Base-by-base conservation (phyloP, 2,329 filamentous ascomycete species). In the Fusarium fracticaudum region DNA sequence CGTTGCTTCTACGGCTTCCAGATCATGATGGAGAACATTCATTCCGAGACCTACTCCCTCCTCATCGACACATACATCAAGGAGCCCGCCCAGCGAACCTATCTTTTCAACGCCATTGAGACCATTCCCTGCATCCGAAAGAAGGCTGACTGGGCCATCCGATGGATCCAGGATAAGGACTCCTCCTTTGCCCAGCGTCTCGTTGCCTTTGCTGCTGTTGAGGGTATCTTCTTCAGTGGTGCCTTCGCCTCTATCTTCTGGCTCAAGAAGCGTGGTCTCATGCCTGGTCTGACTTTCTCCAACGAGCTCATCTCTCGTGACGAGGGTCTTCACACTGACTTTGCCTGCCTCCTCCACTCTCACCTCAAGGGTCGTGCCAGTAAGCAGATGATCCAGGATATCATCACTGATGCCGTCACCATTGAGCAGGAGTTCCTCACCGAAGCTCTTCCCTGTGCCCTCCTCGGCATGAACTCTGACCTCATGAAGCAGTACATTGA, bases 1-100 rank as follows among this genome's bases (percentile, higher is more conserved):
- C 95, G 96, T 80, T 99, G 96, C 91, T 99, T 99, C 90, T 99
- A 99, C 85, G 96, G 96, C 75, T 99, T 99, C 91, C 96, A 99
- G 88, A 98, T 98, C 88, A 99, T 99, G 96, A 98, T 99, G 94
- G 96, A 99, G 90, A 99, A 99, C 87, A 98, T 99, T 81, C 96
- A 99, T 90, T 98, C 96, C 22, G 96, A 99, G 88, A 99, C 96
- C 62, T 99, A 99, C 90, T 98, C 96, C 26, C 92, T 99, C 41
- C 92, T 99, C 82, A 99, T 99, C 83, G 96, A 99, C 84, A 98
- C 96, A 73, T 99, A 99, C 86, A 97, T 99, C 87, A 98, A 97
- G 89, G 96, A 99, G 88, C 93, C 94, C 73, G 93, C 93, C 83
- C 96, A 99, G 88, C 92, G 94, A 78, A 93, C 90, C 72, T 95